Conservation (phyloP, 179 eudicot genomes). For the Patellifolia procumbens region DNA sequence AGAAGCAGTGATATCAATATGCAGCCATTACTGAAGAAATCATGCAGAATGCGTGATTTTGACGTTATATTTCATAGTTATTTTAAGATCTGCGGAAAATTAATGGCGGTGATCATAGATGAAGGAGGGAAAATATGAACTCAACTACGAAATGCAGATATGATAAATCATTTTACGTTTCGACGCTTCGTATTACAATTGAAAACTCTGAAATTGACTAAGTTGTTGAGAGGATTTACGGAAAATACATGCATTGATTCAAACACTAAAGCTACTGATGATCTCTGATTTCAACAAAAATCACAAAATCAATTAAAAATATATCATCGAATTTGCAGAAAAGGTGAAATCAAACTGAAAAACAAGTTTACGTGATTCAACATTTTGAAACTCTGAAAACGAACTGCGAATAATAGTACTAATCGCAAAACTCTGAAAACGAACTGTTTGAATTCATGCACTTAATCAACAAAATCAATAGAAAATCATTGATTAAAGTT, state of each 20-base stretch:
- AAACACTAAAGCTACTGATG: not conserved
- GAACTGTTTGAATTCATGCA: too few relatives aligned
- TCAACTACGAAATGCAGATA: not conserved
- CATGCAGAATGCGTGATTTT: constrained; percentile 18
- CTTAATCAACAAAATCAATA: not conserved
- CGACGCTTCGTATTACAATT: not conserved
- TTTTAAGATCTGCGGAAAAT: constrained; percentile 18
- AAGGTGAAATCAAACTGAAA: too few relatives aligned
- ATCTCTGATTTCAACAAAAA: not conserved
- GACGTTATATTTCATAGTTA: not conserved
- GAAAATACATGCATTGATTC: not conserved
- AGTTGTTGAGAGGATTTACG: not conserved
- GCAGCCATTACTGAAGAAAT: constrained; percentile 16
- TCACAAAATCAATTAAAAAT: too few relatives aligned
- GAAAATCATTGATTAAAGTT: not conserved
- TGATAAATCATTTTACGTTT: not conserved
- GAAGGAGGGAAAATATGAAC: not conserved
- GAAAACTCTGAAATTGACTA: not conserved
- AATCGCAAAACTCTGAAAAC: too few relatives aligned
- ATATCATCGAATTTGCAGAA: too few relatives aligned
- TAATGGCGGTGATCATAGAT: not conserved
- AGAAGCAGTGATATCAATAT: not conserved
- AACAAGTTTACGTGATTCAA: too few relatives aligned
- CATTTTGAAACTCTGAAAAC: too few relatives aligned
- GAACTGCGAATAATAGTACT: too few relatives aligned